phyloP scores from a whole-genome alignment of 495 filamentous ascomycete species.

The Cryomyces antarcticus region DNA sequence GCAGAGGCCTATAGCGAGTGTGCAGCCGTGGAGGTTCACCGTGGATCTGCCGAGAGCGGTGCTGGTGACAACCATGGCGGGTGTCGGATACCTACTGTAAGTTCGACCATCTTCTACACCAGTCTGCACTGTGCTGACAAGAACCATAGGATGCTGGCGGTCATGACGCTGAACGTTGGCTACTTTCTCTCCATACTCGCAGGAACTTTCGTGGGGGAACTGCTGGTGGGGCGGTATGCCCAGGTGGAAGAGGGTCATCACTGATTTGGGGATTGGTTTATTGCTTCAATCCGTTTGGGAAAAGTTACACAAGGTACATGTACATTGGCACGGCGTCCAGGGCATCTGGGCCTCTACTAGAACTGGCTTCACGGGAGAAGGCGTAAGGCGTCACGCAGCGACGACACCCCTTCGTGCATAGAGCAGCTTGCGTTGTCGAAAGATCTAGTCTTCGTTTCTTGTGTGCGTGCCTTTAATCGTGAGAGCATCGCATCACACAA shows the following conservation, averaged over 20 bases:
- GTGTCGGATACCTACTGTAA: conserved; percentile 76
- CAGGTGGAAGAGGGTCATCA: conserved; percentile 4
- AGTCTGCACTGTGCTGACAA: background rate
- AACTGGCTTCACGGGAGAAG: background rate
- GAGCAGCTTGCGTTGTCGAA: no score
- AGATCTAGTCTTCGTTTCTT: no score
- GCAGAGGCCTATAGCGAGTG: conserved; percentile 23
- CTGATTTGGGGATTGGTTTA: background rate
- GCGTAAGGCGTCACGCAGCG: no score
- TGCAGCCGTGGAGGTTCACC: conserved; percentile 54
- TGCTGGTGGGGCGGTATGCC: conserved; percentile 52
- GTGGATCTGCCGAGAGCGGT: conserved; percentile 56
- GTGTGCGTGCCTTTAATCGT: no score
- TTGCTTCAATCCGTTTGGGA: background rate
- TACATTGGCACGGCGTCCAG: background rate
- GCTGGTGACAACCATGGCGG: conserved; percentile 46
- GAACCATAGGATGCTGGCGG: conserved; percentile 68
- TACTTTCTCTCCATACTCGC: conserved; percentile 78
- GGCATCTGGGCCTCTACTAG: background rate
- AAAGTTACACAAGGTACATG: background rate
- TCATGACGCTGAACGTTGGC: conserved; percentile 95
- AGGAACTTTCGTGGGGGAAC: conserved; percentile 67
- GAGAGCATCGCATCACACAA: no score
- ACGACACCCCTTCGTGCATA: no score
- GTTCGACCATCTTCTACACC: conserved; percentile 16